Conservation (phyloP, 2,329 filamentous ascomycete species). For the Plenodomus lindquistii region DNA sequence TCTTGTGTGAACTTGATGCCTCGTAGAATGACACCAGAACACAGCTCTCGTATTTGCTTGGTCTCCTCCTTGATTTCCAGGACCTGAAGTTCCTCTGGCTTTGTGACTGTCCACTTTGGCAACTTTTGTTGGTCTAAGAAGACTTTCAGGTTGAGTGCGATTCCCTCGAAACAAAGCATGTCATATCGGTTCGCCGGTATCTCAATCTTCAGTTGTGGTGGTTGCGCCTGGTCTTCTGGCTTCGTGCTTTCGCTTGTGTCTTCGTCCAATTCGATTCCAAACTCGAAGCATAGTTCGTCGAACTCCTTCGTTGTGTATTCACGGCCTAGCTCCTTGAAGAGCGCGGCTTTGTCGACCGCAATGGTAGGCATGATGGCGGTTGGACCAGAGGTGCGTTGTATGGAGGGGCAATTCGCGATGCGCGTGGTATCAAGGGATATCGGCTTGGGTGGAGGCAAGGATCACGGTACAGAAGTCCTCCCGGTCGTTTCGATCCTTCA, state of each 20-base stretch:
- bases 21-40: conserved; percentile 86
- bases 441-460: neutral
- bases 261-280: conserved; percentile 96
- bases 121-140: conserved; percentile 77
- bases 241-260: conserved; percentile 56
- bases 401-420: conserved; percentile 24
- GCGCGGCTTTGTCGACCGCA: conserved; percentile 90
- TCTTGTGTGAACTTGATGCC: conserved; percentile 90
- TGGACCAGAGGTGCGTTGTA: conserved; percentile 31
- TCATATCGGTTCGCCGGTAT: conserved; percentile 94
- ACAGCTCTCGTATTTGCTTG: conserved; percentile 78
- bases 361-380: conserved; percentile 84
- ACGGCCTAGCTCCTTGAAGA: conserved; percentile 89
- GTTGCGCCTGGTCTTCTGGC: conserved; percentile 64
- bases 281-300: conserved; percentile 97
- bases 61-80: conserved; percentile 81
- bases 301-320: conserved; percentile 94
- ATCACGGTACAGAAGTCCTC: neutral
- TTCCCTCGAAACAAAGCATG: conserved; percentile 97
- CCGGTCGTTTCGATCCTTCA: neutral
- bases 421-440: neutral
- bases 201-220: conserved; percentile 95
- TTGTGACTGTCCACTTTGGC: conserved; percentile 77
- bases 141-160: conserved; percentile 92
- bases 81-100: conserved; percentile 72